phyloP scores from a whole-genome alignment of 495 filamentous ascomycete species.

The Podospora fimiseda region DNA sequence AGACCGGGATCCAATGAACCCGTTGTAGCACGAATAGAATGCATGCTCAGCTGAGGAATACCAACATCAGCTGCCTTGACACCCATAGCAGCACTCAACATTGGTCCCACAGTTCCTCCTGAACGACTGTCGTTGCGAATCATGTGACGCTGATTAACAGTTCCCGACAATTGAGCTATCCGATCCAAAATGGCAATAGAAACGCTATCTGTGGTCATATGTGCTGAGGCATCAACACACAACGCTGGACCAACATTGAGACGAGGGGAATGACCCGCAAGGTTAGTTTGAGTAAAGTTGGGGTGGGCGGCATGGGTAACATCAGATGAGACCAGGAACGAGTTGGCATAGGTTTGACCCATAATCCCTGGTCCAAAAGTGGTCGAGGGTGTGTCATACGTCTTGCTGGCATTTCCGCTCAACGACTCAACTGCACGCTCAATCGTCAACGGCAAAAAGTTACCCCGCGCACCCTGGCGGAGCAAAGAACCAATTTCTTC shows the following conservation, averaged over 20 bases:
- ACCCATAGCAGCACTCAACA: slow-evolving; percentile 74
- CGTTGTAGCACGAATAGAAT: slow-evolving; percentile 85
- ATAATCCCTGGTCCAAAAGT: slow-evolving; percentile 59
- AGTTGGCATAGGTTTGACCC: slow-evolving; percentile 81
- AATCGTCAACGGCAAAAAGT: slow-evolving; percentile 74
- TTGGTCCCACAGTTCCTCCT: slow-evolving; percentile 93
- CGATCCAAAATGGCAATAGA: slow-evolving; percentile 69
- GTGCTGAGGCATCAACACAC: slow-evolving; percentile 80
- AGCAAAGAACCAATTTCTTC: slow-evolving; percentile 91
- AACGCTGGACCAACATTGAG: slow-evolving; percentile 88
- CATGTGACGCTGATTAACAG: slow-evolving; percentile 81
- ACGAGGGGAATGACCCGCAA: slow-evolving; percentile 75
- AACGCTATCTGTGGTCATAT: slow-evolving; percentile 86
- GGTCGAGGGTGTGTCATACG: slow-evolving; percentile 16
- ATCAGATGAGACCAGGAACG: slow-evolving; percentile 87
- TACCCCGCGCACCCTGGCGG: slow-evolving; percentile 82
- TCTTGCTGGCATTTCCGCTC: slow-evolving; percentile 13
- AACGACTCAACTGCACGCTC: slow-evolving; percentile 76
- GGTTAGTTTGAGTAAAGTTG: slow-evolving; percentile 77
- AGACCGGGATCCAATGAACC: slow-evolving; percentile 82
- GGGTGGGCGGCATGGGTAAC: slow-evolving; percentile 94
- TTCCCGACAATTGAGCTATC: slow-evolving; percentile 62
- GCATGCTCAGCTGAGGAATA: slow-evolving; percentile 91
- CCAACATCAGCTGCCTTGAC: slow-evolving; percentile 84
- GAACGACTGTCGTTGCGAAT: slow-evolving; percentile 84